Base-by-base conservation (phyloP, 768 basidiomycete species). In the Panaeolus cyanescens region DNA sequence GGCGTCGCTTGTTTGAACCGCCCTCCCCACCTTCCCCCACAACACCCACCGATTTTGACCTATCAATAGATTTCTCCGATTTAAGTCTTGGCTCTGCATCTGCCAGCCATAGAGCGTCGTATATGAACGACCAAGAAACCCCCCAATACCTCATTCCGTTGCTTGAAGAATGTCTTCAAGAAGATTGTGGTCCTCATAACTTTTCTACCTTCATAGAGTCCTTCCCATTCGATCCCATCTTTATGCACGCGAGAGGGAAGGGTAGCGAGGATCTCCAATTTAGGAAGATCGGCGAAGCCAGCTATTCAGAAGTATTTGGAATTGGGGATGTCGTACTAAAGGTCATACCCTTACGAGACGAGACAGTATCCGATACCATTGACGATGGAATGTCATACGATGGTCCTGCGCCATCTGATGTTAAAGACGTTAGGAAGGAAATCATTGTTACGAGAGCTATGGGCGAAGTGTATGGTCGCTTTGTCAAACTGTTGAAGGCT, bases 231-330 rank as follows among this genome's bases (percentile, higher is more conserved):
- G 92, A 93, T 67, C 83, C 87, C 2, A 79, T 91, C 58, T 82
- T 91, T 61, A 66, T 75, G 65, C 65, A 68, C n/a, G 66, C 70
- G 20, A 61, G 65, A 12, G 61, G 56, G 15, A 59, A 57, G 15
- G 42, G 61, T 1, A 56, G 33, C 9, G 54, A 34, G 65, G 75
- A 62, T 32, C 62, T 73, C 22, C 73, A 59, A 5, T 94, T 95
- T 74, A 80, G 76, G 65, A 99, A 99, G 75, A 88, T 98, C 50
- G 96, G 96, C 39, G 97, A 99, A 76, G 97, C 97, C 6, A 93
- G 92, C 54, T 99, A 91, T 74, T 96, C 94, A 0, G 97, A 99
- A 70, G 97, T 99, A 30, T 99, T 93, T 72, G 91, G 91, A 7
- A 89, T 95, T 55, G 90, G 90, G 2, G 85, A 91, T 65, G 86